A percentile compares a stretch with the other conserved stretches of the same genome.
phyloP scores from a whole-genome alignment of 1,284 basidiomycete genomes.

The Schizophyllum commune region DNA sequence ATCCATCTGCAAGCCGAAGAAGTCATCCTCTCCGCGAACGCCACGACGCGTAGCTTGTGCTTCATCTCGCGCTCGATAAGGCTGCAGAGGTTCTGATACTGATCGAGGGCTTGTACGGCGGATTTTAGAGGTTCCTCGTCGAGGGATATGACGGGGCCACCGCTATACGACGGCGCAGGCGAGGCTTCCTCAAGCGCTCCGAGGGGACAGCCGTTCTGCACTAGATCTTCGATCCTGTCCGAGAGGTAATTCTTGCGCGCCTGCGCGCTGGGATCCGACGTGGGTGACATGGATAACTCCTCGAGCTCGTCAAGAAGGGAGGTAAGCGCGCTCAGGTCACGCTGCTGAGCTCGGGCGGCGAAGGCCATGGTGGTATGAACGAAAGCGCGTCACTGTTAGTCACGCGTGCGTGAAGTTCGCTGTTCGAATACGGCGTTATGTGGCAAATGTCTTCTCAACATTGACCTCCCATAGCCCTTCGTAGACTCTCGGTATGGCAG shows the following conservation, averaged over 20 bases:
- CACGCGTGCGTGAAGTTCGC: no score
- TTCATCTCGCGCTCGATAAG: background rate
- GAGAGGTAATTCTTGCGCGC: background rate
- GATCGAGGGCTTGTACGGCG: background rate
- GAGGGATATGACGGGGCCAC: background rate
- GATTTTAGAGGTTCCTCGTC: background rate
- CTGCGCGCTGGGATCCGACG: background rate
- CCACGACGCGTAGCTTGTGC: background rate
- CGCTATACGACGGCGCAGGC: background rate
- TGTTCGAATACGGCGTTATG: no score
- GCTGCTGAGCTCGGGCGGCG: no score
- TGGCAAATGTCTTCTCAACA: no score
- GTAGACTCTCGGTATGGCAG: no score
- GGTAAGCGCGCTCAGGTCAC: background rate
- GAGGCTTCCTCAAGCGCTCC: background rate
- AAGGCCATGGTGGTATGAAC: no score
- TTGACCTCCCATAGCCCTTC: no score
- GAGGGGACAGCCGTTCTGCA: background rate
- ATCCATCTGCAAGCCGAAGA: background rate
- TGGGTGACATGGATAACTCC: background rate
- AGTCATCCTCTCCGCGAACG: background rate
- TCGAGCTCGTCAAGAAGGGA: background rate
- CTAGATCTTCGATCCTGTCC: background rate
- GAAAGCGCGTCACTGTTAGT: no score
- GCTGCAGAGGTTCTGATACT: background rate